These are phyloP conservation scores for Quercus wislizeni DNA, from an alignment of 306 rosid species.

Conservation along the genomic window DNA sequence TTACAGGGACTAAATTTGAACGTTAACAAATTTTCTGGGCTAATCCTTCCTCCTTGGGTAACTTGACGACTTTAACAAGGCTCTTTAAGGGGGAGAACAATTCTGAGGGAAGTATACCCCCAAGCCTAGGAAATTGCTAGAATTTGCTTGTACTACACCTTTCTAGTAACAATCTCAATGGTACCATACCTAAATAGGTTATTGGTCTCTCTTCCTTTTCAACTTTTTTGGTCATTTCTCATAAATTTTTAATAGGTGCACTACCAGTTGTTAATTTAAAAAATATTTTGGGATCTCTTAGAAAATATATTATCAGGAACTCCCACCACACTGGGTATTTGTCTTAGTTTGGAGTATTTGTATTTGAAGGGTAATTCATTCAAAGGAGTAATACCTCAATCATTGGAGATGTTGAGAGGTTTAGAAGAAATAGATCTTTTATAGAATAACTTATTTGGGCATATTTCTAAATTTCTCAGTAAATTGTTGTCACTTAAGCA, in stretches of 20 bases:
- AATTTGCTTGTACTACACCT: constrained; percentile 22
- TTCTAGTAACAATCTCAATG: constrained; percentile 35
- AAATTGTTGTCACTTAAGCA: constrained; percentile 13
- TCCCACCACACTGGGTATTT: constrained; percentile 31
- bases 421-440: constrained; percentile 34
- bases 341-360: constrained; percentile 29
- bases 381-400: constrained; percentile 34
- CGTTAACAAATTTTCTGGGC: constrained; percentile 27
- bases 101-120: constrained; percentile 37
- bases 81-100: constrained; percentile 26
- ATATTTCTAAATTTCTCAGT: constrained; percentile 33
- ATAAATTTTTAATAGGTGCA: constrained; percentile 29
- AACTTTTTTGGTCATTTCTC: constrained; percentile 35
- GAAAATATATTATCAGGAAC: constrained; percentile 31
- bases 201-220: constrained; percentile 34
- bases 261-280: constrained; percentile 29
- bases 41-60: constrained; percentile 42
- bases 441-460: constrained; percentile 32
- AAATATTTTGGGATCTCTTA: constrained; percentile 22
- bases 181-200: constrained; percentile 35
- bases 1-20: constrained; percentile 20
- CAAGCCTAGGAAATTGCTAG: constrained; percentile 33
- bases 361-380: constrained; percentile 37
- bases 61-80: constrained; percentile 21
- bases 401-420: constrained; percentile 32